Evolutionary conservation across 129 eudicot genomes (phyloP).

Genomic region (Erigeron canadensis): DNA sequence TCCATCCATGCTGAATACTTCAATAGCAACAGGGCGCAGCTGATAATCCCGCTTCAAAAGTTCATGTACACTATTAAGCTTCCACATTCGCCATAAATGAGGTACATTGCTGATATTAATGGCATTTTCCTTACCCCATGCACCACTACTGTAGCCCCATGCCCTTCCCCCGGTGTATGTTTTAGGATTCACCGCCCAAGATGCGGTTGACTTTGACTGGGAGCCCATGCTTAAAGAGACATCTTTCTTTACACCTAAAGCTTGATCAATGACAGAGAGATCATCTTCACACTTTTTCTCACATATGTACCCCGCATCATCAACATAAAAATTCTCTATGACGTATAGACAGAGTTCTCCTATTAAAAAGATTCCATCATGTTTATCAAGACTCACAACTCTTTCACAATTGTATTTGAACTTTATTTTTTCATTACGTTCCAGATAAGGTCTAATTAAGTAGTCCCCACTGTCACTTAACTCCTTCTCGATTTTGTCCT

Average conservation of each 20-base stretch:
- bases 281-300: slow-evolving; percentile 90
- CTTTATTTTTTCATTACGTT: slow-evolving; percentile 81
- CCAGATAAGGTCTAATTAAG: slow-evolving; percentile 86
- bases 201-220: slow-evolving; percentile 71
- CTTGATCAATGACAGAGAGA: slow-evolving; percentile 87
- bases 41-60: slow-evolving; percentile 96
- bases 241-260: slow-evolving; percentile 90
- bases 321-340: slow-evolving; percentile 88
- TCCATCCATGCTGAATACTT: slow-evolving; percentile 98
- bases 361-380: slow-evolving; percentile 89
- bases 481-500: slow-evolving; percentile 79
- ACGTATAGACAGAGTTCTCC: slow-evolving; percentile 88
- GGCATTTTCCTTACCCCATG: slow-evolving; percentile 91
- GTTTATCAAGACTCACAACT: slow-evolving; percentile 93
- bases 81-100: slow-evolving; percentile 98
- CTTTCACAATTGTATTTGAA: slow-evolving; percentile 89
- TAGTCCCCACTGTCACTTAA: slow-evolving; percentile 82
- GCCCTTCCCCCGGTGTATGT: slow-evolving; percentile 76
- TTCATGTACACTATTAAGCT: slow-evolving; percentile 93
- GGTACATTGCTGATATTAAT: slow-evolving; percentile 69
- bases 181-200: slow-evolving; percentile 57
- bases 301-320: slow-evolving; percentile 83
- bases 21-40: slow-evolving; percentile 94
- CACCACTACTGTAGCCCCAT: slow-evolving; percentile 90
- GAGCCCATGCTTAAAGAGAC: slow-evolving; percentile 52